These are phyloP conservation scores for Notholithocarpus densiflorus DNA, from an alignment of 306 rosid genomes.

Conservation along the genomic window DNA sequence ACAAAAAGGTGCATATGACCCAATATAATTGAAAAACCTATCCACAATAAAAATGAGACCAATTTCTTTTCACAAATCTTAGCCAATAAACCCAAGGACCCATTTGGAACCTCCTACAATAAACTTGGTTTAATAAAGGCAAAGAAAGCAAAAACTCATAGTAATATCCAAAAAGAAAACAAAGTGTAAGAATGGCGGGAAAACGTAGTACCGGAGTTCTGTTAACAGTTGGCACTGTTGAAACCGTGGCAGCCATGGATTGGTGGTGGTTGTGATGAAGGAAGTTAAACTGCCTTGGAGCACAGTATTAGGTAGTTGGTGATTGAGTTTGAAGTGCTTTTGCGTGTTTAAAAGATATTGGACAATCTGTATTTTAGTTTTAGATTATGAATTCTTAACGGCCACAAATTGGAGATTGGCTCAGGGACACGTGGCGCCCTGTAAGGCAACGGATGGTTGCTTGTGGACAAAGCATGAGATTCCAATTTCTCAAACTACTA, in stretches of 20 bases:
- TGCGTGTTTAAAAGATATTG: neutral
- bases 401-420: slow-evolving; percentile 15
- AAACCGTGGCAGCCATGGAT: slow-evolving; percentile 39
- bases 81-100: neutral
- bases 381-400: too few species aligned
- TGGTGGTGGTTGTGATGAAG: neutral
- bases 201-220: slow-evolving; percentile 20
- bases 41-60: too few species aligned
- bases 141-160: neutral
- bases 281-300: neutral
- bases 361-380: neutral
- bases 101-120: neutral
- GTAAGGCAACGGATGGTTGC: neutral
- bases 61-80: too few species aligned
- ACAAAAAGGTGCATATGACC: too few species aligned
- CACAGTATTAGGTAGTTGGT: neutral
- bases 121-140: neutral
- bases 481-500: neutral
- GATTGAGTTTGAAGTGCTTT: neutral
- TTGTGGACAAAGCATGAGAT: neutral
- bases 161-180: neutral
- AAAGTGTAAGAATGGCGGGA: neutral
- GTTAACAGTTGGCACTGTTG: slow-evolving; percentile 28
- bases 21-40: too few species aligned
- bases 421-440: slow-evolving; percentile 27